Evolutionary conservation across 2,329 filamentous ascomycete genomes (phyloP), one percentile per base, ranked within the genome.

Genomic region (Trichoderma sp.): DNA sequence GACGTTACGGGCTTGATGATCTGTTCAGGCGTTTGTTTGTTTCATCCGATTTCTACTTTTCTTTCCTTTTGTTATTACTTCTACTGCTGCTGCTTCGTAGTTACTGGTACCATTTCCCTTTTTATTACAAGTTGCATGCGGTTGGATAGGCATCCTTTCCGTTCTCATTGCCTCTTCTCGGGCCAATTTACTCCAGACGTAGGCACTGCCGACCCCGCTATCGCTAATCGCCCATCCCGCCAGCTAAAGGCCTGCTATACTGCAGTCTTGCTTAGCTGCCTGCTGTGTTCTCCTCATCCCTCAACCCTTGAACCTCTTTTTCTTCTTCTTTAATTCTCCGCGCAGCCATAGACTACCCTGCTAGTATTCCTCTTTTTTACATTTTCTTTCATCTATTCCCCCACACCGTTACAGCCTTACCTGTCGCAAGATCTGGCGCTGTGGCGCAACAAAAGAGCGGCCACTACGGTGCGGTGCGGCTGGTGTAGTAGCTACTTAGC

Each of bases 181-280:
- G 51, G 18, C 39, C 52, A 4, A 39, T 64, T 24, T 26, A 39
- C 46, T 16, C 51, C 51, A 54, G 59, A 43, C 59, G 59, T 60
- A 60, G 59, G 39, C 39, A 32, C 59, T 60, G 59, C 46, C 39
- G 34, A 63, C 59, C 59, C 59, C 59, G 59, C 59, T 46, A 63
- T 63, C 46, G 59, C 59, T 37, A 21, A 51, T 43, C 37, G 37
- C 37, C 16, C 37, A 43, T 43, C 37, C 37, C n/a, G 43, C 21
- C 43, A n/a, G 43, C 43, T 49, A 49, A 21, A 49, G 26, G 21
- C 24, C 49, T 26, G 26, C 49, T 18, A 30, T 51, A 51, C 21
- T 51, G 7, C 49, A 7, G 21, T 24, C 11, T 18, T 49, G 18
- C 43, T 21, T 49, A 21, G 49, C 10, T 52, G 24, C 21, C 49